Evolutionary conservation across 495 filamentous ascomycete genomes (phyloP).

Genomic region (Daldinia decipiens): DNA sequence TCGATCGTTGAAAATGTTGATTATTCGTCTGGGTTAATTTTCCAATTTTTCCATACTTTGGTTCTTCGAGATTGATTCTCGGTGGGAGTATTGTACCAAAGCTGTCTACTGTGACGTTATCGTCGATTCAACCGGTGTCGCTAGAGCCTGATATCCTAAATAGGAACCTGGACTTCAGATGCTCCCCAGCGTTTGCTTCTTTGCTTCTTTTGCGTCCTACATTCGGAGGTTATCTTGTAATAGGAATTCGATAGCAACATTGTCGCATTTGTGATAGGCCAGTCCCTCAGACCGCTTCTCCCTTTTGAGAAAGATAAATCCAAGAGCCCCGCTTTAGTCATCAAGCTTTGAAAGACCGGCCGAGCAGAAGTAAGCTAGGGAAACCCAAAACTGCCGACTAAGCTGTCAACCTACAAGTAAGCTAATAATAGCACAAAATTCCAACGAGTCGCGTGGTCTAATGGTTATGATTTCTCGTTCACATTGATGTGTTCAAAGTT

Average conservation of each 20-base stretch:
- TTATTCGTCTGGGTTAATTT: conserved; percentile 2
- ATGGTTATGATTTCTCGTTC: conserved; percentile 64
- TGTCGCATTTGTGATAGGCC: neutral
- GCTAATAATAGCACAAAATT: conserved; percentile 4
- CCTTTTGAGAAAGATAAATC: neutral
- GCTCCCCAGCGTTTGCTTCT: neutral
- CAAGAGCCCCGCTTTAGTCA: conserved; percentile 1
- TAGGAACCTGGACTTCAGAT: neutral
- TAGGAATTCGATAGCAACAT: conserved; percentile 7
- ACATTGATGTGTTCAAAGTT: conserved; percentile 49
- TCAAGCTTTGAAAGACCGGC: neutral
- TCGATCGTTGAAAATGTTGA: neutral
- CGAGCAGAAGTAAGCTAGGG: neutral
- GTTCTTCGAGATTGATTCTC: neutral
- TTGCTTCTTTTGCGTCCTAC: conserved; percentile 19
- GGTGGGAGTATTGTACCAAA: neutral
- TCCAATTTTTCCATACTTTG: neutral
- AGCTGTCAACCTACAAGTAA: neutral
- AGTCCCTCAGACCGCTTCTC: neutral
- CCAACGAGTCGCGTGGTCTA: conserved; percentile 55
- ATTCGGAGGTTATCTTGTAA: conserved; percentile 20
- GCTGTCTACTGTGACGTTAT: neutral
- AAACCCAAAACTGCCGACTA: neutral
- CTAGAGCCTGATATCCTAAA: neutral
- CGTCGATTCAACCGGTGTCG: neutral